Evolutionary conservation across 805 yeast genomes (phyloP), one percentile per base, ranked within the genome.

Genomic region (Teunomyces pallodes): DNA sequence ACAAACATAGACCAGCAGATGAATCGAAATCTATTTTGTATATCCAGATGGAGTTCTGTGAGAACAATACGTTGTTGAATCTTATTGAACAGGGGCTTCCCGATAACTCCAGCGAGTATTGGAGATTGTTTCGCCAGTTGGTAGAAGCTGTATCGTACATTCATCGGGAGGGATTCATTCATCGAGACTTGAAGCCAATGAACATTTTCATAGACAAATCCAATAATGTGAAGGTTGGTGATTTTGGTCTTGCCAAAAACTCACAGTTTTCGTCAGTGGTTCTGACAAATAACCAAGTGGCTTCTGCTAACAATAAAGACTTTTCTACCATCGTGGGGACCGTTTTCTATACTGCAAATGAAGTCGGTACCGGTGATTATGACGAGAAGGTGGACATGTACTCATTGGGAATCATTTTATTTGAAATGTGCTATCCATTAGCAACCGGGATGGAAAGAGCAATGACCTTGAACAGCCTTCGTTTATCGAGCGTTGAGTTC

Each of bases 41-140:
- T 63, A 94, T 94, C 55, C 99, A 94, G 62, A 94, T 94, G 99
- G 99, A 94, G 65, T 94, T 94, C 59, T 94, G 99, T 68, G 99
- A 94, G 60, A 94, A 92, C 61, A 89, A 88, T 49, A 92, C 99
- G 0, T 68, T 94, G 27, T 79, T 80, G 45, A 96, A 94, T 67
- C 70, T 94, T 51, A 92, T 94, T 42, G 80, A 76, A 46, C 79
- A 81, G 36, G 90, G 90, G 0, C 72, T 94, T 9, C 87, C 84
- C 4, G 70, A 70, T 8, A 81, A 87, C 43, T 72, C 88, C 0
- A 86, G 81, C 49, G 95, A 88, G 56, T 92, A 91, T 61, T 94
- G 97, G 96, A 75, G 97, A 50, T 72, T 92, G 4, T 79, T 94
- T 53, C 75, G 96, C 39, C 97, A 92, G 62, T 80, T 91, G 3